A percentile compares a stretch with the other conserved stretches of the same genome.
These are phyloP conservation scores for Xerocomellus chrysenteron DNA, from an alignment of 768 basidiomycete genomes.

Conservation along the genomic window DNA sequence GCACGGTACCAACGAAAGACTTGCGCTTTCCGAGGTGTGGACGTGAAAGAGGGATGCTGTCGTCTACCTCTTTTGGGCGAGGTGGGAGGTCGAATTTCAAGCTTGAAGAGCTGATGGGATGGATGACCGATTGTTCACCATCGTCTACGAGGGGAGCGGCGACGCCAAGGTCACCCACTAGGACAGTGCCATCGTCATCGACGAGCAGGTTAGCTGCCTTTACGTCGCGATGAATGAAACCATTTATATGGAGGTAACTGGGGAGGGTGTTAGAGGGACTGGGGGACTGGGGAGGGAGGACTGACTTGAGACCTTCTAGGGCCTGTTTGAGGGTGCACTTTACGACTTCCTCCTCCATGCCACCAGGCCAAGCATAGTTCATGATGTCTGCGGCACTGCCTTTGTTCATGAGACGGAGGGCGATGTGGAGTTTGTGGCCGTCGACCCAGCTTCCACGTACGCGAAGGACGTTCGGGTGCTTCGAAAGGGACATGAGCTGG, in stretches of 20 bases:
- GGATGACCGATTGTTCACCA: conserved; percentile 38
- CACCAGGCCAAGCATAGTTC: conserved; percentile 82
- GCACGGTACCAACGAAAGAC: conserved; percentile 88
- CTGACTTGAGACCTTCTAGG: conserved; percentile 82
- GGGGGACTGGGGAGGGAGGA: conserved; percentile 7
- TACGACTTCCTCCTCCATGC: conserved; percentile 87
- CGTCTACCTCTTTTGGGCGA: conserved; percentile 1
- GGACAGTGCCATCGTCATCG: conserved; percentile 86
- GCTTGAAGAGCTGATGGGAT: conserved; percentile 20
- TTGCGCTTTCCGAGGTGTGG: conserved; percentile 73
- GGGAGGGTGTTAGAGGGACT: conserved; percentile 4
- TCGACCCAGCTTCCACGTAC: conserved; percentile 89
- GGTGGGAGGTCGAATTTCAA: conserved; percentile 37
- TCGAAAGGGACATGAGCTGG: conserved; percentile 87
- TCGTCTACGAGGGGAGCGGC: conserved; percentile 82
- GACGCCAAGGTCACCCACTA: conserved; percentile 91
- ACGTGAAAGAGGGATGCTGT: conserved; percentile 20
- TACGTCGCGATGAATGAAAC: conserved; percentile 90
- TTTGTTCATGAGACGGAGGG: conserved; percentile 85
- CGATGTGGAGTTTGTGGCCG: conserved; percentile 82
- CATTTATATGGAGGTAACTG: conserved; percentile 86
- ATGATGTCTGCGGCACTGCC: conserved; percentile 86
- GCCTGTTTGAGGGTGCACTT: conserved; percentile 84
- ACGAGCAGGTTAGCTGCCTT: conserved; percentile 94
- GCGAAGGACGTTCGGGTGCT: conserved; percentile 90